A percentile compares a stretch with the other conserved stretches of the same genome.
phyloP scores from a whole-genome alignment of 805 yeast species.

The Saccharomyces paradoxus region DNA sequence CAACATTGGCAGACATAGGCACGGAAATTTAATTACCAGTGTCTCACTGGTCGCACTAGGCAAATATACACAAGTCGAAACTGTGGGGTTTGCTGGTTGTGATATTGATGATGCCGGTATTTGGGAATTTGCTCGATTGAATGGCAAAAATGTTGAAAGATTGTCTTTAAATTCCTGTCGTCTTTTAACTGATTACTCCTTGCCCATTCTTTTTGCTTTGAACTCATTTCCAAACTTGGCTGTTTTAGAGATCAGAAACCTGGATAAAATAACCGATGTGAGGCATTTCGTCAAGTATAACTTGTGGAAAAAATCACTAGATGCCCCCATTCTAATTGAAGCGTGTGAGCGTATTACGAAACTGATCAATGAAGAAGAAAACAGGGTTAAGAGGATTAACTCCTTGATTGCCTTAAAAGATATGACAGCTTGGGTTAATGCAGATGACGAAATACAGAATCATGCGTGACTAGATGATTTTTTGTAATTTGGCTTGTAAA shows the following conservation, averaged over 20 bases:
- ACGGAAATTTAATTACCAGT: constrained; percentile 64
- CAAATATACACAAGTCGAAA: constrained; percentile 47
- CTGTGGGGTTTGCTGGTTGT: constrained; percentile 88
- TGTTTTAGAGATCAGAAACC: constrained; percentile 70
- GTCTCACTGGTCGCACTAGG: constrained; percentile 52
- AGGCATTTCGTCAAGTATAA: constrained; percentile 63
- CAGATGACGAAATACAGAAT: constrained; percentile 30
- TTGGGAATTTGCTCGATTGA: constrained; percentile 65
- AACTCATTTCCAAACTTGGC: constrained; percentile 51
- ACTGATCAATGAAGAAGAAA: constrained; percentile 53
- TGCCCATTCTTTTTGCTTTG: constrained; percentile 40
- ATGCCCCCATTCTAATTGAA: constrained; percentile 56
- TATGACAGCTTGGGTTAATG: constrained; percentile 55
- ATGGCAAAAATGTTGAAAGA: constrained; percentile 47
- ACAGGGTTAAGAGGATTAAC: constrained; percentile 45
- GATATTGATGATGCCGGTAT: constrained; percentile 64
- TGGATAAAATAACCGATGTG: constrained; percentile 48
- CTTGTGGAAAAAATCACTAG: constrained; percentile 38
- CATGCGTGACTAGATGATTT: neutral
- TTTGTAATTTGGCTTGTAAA: neutral
- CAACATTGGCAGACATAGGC: constrained; percentile 72
- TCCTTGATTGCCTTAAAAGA: constrained; percentile 55
- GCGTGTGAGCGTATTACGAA: constrained; percentile 64
- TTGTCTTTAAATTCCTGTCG: constrained; percentile 71
- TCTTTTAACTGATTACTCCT: constrained; percentile 45